phyloP scores from a whole-genome alignment of 345 rosid species.

The Euclidium syriacum region DNA sequence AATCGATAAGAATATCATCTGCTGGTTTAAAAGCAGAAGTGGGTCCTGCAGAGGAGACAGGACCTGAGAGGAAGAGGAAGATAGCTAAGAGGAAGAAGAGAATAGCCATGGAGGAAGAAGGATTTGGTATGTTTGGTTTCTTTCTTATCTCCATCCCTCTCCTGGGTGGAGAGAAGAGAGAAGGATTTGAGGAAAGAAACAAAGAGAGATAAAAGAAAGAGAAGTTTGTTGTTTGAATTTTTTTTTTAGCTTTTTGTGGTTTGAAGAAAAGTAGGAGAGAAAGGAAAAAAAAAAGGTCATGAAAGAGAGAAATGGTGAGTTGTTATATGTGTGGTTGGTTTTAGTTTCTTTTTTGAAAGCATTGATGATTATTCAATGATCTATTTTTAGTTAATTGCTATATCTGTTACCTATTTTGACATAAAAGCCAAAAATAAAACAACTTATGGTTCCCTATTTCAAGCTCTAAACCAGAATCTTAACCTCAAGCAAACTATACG shows the following conservation, averaged over 20 bases:
- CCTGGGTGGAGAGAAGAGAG: constrained; percentile 34
- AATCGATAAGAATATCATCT: constrained; percentile 55
- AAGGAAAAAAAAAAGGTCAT: constrained; percentile 32
- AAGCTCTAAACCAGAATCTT: constrained; percentile 10
- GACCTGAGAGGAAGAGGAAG: constrained; percentile 30
- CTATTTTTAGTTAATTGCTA: constrained; percentile 27
- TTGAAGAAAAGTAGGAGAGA: constrained; percentile 33
- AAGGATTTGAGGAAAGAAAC: constrained; percentile 16
- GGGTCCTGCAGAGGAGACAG: constrained; percentile 1
- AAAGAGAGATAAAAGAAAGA: constrained; percentile 28
- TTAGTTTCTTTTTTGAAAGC: too few species aligned
- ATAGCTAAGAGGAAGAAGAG: constrained; percentile 39
- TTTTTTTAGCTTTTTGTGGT: constrained; percentile 33
- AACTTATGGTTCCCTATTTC: constrained; percentile 29
- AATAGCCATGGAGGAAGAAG: constrained; percentile 27
- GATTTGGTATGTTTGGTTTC: constrained; percentile 21
- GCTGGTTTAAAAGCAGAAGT: constrained; percentile 35
- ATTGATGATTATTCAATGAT: constrained; percentile 19
- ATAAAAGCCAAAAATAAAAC: constrained; percentile 20
- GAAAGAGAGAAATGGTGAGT: constrained; percentile 29
- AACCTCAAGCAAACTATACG: constrained; percentile 6
- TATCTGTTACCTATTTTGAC: constrained; percentile 22
- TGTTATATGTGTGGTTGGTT: constrained; percentile 30
- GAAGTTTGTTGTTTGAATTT: constrained; percentile 26
- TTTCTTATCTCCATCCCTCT: constrained; percentile 38